phyloP scores from a whole-genome alignment of 495 filamentous ascomycete genomes.

The Daldinia vernicosa region DNA sequence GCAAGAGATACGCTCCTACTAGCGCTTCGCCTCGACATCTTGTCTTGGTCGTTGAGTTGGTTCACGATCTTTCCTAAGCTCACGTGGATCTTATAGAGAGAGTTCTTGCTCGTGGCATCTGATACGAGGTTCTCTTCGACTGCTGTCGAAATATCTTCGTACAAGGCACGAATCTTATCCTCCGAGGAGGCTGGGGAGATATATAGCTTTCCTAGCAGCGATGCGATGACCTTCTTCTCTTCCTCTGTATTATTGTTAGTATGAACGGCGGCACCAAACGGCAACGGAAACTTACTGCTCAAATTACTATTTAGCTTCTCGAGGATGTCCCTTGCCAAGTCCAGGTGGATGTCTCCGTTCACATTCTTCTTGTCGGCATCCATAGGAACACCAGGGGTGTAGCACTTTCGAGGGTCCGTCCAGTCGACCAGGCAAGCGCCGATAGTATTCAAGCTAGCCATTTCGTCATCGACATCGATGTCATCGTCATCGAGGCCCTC shows the following conservation, averaged over 20 bases:
- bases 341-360: slow-evolving; percentile 72
- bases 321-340: slow-evolving; percentile 70
- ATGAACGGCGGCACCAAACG: slow-evolving; percentile 45
- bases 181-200: slow-evolving; percentile 68
- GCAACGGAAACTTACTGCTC: slow-evolving; percentile 64
- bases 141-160: slow-evolving; percentile 67
- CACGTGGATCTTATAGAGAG: slow-evolving; percentile 81
- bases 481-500: slow-evolving; percentile 80
- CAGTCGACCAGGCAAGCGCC: slow-evolving; percentile 88
- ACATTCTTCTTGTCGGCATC: slow-evolving; percentile 68
- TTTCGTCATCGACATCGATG: slow-evolving; percentile 80
- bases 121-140: slow-evolving; percentile 74
- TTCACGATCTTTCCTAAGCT: slow-evolving; percentile 69
- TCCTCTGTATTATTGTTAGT: slow-evolving; percentile 67
- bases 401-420: slow-evolving; percentile 92
- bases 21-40: slow-evolving; percentile 48
- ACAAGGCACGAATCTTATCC: slow-evolving; percentile 58
- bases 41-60: slow-evolving; percentile 54
- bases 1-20: slow-evolving; percentile 49
- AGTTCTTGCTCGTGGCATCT: slow-evolving; percentile 77
- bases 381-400: slow-evolving; percentile 69
- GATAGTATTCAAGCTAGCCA: slow-evolving; percentile 78
- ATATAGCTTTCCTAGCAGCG: slow-evolving; percentile 83
- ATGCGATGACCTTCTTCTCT: slow-evolving; percentile 82
- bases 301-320: slow-evolving; percentile 63